These are phyloP conservation scores for Histomonas meleagridis DNA, from an alignment of 208 protist genomes.

Conservation along the genomic window DNA sequence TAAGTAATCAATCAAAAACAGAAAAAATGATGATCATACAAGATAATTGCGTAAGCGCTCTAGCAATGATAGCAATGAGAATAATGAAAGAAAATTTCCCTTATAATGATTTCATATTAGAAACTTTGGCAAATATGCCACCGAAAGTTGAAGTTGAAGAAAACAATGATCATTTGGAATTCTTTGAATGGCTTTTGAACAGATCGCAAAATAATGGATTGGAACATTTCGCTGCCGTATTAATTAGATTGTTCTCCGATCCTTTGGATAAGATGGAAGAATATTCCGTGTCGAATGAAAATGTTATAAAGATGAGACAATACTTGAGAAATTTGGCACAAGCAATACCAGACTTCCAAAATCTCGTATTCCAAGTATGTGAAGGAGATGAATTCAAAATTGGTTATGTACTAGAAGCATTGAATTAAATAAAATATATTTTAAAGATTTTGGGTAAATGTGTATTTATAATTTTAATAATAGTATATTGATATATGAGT, in stretches of 20 bases:
- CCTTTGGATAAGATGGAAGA: background rate
- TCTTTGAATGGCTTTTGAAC: background rate
- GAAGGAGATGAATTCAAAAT: background rate
- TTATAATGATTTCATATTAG: background rate
- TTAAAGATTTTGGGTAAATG: too few species aligned
- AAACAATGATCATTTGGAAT: background rate
- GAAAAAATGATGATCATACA: background rate
- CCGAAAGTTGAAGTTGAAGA: background rate
- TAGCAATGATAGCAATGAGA: background rate
- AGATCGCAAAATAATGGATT: background rate
- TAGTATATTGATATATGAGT: too few species aligned
- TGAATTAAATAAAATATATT: too few species aligned
- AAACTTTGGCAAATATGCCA: background rate
- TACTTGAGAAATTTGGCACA: background rate
- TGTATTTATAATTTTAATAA: too few species aligned
- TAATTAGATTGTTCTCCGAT: background rate
- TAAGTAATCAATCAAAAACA: background rate
- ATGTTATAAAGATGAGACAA: background rate
- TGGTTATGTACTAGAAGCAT: background rate
- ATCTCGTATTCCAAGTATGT: background rate
- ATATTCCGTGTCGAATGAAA: background rate
- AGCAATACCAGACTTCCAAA: background rate
- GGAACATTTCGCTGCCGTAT: background rate
- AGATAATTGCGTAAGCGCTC: background rate
- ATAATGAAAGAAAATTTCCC: background rate